Evolutionary conservation across 2,329 filamentous ascomycete species (phyloP).

Genomic region (Penicillium oxalicum): DNA sequence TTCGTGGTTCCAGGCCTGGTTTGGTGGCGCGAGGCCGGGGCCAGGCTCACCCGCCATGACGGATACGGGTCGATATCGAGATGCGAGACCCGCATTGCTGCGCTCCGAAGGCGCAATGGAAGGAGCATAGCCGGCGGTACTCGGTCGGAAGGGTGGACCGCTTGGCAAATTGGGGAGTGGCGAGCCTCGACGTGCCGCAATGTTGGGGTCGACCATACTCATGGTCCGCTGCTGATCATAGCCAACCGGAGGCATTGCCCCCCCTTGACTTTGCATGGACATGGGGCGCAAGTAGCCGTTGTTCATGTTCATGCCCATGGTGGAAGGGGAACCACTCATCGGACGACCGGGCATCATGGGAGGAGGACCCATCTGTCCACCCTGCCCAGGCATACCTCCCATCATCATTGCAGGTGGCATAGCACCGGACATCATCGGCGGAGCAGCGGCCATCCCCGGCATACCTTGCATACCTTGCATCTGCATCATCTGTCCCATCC

Average conservation of each 20-base stretch:
- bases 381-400: conserved; percentile 11
- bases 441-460: conserved; percentile 23
- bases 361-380: conserved; percentile 16
- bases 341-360: conserved; percentile 16
- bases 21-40: conserved; percentile 27
- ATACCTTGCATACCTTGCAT: conserved; percentile 23
- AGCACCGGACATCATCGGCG: conserved; percentile 26
- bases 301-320: conserved; percentile 18
- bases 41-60: conserved; percentile 46
- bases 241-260: conserved; percentile 24
- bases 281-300: conserved; percentile 36
- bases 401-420: conserved; percentile 18
- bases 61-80: conserved; percentile 85
- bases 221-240: conserved; percentile 60
- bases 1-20: conserved; percentile 36
- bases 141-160: conserved; percentile 21
- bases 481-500: conserved; percentile 71
- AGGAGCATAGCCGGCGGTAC: conserved; percentile 59
- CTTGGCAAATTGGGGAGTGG: conserved; percentile 30
- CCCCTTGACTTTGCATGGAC: conserved; percentile 40
- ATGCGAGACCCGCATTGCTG: conserved; percentile 85
- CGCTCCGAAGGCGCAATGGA: conserved; percentile 95
- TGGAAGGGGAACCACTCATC: conserved; percentile 19
- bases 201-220: conserved; percentile 72
- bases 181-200: conserved; percentile 33